phyloP scores from a whole-genome alignment of 176 grass and related monocot genomes.

The Poa pratensis region DNA sequence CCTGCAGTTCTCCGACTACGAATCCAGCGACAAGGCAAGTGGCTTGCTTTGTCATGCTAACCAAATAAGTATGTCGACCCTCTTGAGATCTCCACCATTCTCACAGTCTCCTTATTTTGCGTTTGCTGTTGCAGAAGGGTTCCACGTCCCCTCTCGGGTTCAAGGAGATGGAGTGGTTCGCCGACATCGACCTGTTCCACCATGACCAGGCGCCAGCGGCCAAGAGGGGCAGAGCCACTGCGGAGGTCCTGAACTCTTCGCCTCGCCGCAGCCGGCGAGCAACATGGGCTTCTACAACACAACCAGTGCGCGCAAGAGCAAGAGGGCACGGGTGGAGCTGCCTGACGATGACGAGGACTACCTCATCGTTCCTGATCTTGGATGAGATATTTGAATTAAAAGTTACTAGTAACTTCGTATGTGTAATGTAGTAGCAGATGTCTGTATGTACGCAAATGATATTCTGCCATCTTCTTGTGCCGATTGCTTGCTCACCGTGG shows the following conservation, averaged over 20 bases:
- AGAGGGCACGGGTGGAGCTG: slow-evolving; percentile 70
- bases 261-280: slow-evolving; percentile 35
- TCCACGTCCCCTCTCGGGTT: slow-evolving; percentile 66
- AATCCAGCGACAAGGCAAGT: slow-evolving; percentile 74
- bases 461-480: slow-evolving; percentile 19
- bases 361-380: slow-evolving; percentile 92
- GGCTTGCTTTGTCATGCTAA: background rate
- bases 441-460: slow-evolving; percentile 2
- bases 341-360: slow-evolving; percentile 88
- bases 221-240: slow-evolving; percentile 41
- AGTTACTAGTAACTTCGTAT: background rate
- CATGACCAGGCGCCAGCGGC: slow-evolving; percentile 41
- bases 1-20: slow-evolving; percentile 84
- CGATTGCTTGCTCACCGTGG: slow-evolving; percentile 2
- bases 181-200: slow-evolving; percentile 78
- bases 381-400: slow-evolving; percentile 38
- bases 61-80: background rate
- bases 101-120: background rate
- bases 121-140: slow-evolving; percentile 54
- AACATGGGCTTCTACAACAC: slow-evolving; percentile 56
- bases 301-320: slow-evolving; percentile 49
- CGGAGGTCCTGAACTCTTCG: slow-evolving; percentile 77
- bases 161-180: slow-evolving; percentile 80
- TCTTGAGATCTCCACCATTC: background rate
- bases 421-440: background rate